Percentiles rank a stretch among this genome's conserved stretches.
Conservation (phyloP, 2,329 filamentous ascomycete species). For the Xylariaceae sp. region DNA sequence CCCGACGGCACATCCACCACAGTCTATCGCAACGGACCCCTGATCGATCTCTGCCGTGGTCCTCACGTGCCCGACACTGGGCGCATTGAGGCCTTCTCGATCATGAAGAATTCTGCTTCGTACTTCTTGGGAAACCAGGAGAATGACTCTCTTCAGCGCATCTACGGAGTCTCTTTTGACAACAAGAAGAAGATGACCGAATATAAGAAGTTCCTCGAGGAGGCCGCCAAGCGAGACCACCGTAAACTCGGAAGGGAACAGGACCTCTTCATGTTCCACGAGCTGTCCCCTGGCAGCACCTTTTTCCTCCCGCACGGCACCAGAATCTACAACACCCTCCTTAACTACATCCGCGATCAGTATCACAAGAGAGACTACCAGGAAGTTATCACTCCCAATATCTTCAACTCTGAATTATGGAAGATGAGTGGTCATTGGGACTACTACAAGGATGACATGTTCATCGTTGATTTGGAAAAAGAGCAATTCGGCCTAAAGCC, state of each 20-base stretch:
- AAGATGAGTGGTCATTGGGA: slow-evolving; percentile 94
- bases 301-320: slow-evolving; percentile 93
- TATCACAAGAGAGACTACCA: slow-evolving; percentile 93
- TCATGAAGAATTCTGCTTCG: slow-evolving; percentile 72
- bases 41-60: slow-evolving; percentile 93
- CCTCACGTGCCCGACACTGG: slow-evolving; percentile 93
- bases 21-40: slow-evolving; percentile 87
- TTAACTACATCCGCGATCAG: slow-evolving; percentile 75
- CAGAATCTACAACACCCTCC: slow-evolving; percentile 86
- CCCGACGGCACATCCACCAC: slow-evolving; percentile 85
- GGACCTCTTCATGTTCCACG: slow-evolving; percentile 96
- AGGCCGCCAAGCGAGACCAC: slow-evolving; percentile 97
- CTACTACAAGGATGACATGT: slow-evolving; percentile 80
- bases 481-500: slow-evolving; percentile 79
- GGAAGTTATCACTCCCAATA: slow-evolving; percentile 93
- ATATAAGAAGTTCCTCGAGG: slow-evolving; percentile 91
- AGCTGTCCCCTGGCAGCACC: slow-evolving; percentile 84
- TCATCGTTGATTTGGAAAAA: slow-evolving; percentile 56
- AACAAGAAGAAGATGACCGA: slow-evolving; percentile 94
- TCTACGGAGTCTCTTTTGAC: slow-evolving; percentile 92
- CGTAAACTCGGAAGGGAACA: slow-evolving; percentile 91
- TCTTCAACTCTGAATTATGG: slow-evolving; percentile 93
- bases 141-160: slow-evolving; percentile 93
- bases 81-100: slow-evolving; percentile 89
- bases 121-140: slow-evolving; percentile 93